These are phyloP conservation scores for Coemansia sp. DNA, from an alignment of 192 early-diverging fungal genomes.

Conservation along the genomic window DNA sequence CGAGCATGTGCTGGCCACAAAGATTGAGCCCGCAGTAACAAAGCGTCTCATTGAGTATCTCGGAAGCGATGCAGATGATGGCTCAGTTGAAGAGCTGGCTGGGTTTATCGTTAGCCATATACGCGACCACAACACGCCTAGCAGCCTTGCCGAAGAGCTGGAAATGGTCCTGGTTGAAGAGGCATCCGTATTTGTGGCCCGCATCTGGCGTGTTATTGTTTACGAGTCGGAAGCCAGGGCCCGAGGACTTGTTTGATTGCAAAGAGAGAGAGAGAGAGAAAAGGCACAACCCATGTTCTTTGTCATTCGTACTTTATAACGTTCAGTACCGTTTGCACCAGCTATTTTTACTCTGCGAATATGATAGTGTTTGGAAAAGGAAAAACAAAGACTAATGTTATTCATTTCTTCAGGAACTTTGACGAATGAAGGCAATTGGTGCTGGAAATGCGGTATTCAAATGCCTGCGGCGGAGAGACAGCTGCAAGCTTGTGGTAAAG, in stretches of 20 bases:
- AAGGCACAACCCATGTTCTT: too few species aligned
- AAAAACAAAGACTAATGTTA: neutral
- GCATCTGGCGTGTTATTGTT: conserved; percentile 70
- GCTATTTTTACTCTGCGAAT: neutral
- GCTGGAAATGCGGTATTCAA: conserved; percentile 32
- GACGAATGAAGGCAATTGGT: conserved; percentile 29
- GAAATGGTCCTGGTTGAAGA: conserved; percentile 84
- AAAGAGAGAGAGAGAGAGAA: too few species aligned
- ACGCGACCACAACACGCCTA: conserved; percentile 62
- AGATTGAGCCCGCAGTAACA: conserved; percentile 71
- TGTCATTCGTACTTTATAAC: too few species aligned
- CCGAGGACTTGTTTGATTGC: conserved; percentile 8
- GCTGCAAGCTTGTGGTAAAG: conserved; percentile 22
- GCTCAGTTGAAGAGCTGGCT: conserved; percentile 63
- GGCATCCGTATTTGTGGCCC: conserved; percentile 80
- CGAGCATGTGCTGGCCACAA: conserved; percentile 59
- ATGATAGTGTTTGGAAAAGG: neutral
- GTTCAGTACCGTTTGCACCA: too few species aligned
- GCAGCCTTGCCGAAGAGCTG: conserved; percentile 74
- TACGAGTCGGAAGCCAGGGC: conserved; percentile 21
- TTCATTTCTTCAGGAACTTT: conserved; percentile 18
- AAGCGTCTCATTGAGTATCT: conserved; percentile 82
- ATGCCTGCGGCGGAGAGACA: conserved; percentile 33
- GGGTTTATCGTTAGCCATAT: conserved; percentile 79
- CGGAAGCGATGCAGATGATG: conserved; percentile 66